Evolutionary conservation across 139 green algal species (phyloP).

Genomic region (Spirogloea muscicola): DNA sequence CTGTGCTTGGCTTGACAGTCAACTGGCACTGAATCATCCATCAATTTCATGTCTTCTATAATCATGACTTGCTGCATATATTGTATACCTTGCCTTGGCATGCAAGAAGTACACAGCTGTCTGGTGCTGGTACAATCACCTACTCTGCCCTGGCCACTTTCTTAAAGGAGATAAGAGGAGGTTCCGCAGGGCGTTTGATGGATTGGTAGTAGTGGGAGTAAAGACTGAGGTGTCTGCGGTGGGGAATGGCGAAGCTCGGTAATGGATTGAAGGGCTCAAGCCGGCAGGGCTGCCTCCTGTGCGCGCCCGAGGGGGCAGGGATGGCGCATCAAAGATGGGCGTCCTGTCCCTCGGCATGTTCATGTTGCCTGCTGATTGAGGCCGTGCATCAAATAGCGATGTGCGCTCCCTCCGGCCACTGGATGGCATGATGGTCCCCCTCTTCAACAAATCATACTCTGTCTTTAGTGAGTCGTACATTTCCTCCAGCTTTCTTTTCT

Average conservation of each 20-base stretch:
- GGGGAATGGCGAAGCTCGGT: constrained; percentile 2
- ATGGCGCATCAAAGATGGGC: constrained; percentile 6
- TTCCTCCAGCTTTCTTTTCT: constrained; percentile 42
- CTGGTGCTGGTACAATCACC: too few species aligned
- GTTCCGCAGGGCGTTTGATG: constrained; percentile 23
- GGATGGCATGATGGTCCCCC: neutral
- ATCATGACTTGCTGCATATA: too few species aligned
- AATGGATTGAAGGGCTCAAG: neutral
- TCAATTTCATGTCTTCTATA: too few species aligned
- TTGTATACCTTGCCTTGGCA: too few species aligned
- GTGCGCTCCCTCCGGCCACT: neutral
- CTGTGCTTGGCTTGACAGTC: too few species aligned
- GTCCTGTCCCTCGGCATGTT: constrained; percentile 1
- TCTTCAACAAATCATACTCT: constrained; percentile 34
- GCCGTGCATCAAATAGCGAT: neutral
- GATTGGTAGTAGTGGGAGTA: constrained; percentile 3
- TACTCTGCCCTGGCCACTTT: too few species aligned
- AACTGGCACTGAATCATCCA: too few species aligned
- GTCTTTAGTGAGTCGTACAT: constrained; percentile 32
- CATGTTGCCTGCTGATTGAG: neutral
- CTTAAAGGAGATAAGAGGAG: constrained; percentile 20
- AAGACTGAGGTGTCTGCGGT: constrained; percentile 19
- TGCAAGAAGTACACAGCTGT: too few species aligned
- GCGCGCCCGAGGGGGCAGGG: neutral
- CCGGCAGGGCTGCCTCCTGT: constrained; percentile 8